Percentiles rank a stretch among this genome's conserved stretches.
These are phyloP conservation scores for Colletotrichum sp. DNA, from an alignment of 2,329 filamentous ascomycete genomes.

Conservation along the genomic window DNA sequence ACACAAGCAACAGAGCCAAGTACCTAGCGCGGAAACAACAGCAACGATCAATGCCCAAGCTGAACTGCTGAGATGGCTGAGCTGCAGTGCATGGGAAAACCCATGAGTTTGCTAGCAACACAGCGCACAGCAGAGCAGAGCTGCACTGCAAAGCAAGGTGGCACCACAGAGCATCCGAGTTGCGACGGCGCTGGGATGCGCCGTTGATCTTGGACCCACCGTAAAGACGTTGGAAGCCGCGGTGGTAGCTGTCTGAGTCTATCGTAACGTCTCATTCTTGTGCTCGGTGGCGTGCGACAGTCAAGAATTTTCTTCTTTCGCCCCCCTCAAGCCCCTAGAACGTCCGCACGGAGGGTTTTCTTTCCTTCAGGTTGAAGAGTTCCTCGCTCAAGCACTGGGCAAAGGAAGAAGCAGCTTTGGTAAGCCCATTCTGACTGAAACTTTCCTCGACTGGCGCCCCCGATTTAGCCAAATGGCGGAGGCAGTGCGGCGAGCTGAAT, in stretches of 20 bases:
- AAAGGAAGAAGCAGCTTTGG: not conserved
- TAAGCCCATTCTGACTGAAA: not conserved
- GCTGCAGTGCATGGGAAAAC: not conserved
- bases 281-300: not conserved
- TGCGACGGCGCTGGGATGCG: not conserved
- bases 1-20: not conserved
- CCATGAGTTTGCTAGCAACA: not conserved
- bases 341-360: not conserved
- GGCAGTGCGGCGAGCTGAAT: not conserved
- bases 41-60: not conserved
- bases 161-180: not conserved
- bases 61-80: not conserved
- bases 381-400: not conserved
- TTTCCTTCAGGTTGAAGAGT: not conserved
- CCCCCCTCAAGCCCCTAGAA: not conserved
- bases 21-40: not conserved
- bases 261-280: slow-evolving; percentile 10
- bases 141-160: not conserved
- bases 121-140: not conserved
- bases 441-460: not conserved
- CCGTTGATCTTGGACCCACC: not conserved
- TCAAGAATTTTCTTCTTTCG: not conserved
- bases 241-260: not conserved
- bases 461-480: not conserved
- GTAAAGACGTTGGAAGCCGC: slow-evolving; percentile 1